phyloP scores from a whole-genome alignment of 75 land plant species.

The Pinus tabuliformis region DNA sequence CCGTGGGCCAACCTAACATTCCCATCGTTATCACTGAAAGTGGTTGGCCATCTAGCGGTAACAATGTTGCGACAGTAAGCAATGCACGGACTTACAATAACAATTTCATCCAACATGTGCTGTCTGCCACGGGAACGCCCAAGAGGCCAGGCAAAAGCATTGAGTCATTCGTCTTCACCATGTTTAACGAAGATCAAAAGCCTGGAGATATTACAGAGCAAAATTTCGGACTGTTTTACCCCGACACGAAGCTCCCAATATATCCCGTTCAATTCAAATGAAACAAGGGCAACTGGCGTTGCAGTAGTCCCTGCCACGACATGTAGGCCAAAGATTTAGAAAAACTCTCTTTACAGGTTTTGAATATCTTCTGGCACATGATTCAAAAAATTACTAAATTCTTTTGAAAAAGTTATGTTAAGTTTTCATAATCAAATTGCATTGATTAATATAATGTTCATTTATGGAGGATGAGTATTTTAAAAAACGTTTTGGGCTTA shows the following conservation, averaged over 20 bases:
- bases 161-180: conserved; percentile 24
- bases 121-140: conserved; percentile 14
- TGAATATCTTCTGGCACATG: too few species aligned
- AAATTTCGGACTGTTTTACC: conserved; percentile 1
- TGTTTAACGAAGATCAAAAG: conserved; percentile 23
- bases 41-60: conserved; percentile 56
- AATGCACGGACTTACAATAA: conserved; percentile 27
- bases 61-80: conserved; percentile 16
- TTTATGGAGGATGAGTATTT: too few species aligned
- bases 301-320: too few species aligned
- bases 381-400: too few species aligned
- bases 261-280: not conserved
- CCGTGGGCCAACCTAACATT: conserved; percentile 10
- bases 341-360: too few species aligned
- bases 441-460: too few species aligned
- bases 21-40: conserved; percentile 28
- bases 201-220: not conserved
- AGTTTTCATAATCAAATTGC: too few species aligned
- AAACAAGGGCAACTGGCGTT: too few species aligned
- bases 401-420: too few species aligned
- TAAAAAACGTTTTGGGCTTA: too few species aligned
- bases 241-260: not conserved
- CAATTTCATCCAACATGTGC: conserved; percentile 17
- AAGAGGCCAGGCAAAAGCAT: conserved; percentile 14
- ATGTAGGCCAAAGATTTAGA: too few species aligned